phyloP scores from a whole-genome alignment of 768 basidiomycete species.

The Panaeolus papilionaceus region DNA sequence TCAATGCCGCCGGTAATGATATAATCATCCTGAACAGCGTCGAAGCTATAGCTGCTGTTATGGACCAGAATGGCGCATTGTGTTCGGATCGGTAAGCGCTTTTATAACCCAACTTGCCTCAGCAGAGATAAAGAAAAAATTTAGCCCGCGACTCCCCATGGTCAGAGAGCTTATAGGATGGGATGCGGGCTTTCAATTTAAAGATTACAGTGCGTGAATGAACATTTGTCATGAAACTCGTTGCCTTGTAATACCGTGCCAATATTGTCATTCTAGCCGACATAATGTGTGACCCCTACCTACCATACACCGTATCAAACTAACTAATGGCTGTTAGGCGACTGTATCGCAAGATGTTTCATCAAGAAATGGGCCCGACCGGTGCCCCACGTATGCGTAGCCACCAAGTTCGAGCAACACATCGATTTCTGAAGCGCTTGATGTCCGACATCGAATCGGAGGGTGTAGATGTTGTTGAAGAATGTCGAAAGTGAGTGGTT shows the following conservation, averaged over 20 bases:
- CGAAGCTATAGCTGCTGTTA: not conserved
- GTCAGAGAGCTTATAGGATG: slow-evolving; percentile 26
- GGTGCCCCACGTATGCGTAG: slow-evolving; percentile 29
- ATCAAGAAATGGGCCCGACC: slow-evolving; percentile 21
- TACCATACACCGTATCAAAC: not conserved
- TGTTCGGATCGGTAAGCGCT: not conserved
- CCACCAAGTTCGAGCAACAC: slow-evolving; percentile 36
- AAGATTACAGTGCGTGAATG: slow-evolving; percentile 1
- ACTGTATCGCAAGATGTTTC: slow-evolving; percentile 24
- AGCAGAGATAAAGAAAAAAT: not conserved
- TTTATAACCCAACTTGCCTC: no score
- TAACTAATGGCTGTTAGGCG: slow-evolving; percentile 17
- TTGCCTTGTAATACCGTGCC: no score
- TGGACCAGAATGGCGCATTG: not conserved
- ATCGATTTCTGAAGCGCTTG: slow-evolving; percentile 37
- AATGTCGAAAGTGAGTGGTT: slow-evolving; percentile 39
- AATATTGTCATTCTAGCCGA: not conserved
- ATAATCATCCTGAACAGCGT: not conserved
- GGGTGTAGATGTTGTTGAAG: slow-evolving; percentile 27
- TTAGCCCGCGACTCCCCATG: slow-evolving; percentile 24
- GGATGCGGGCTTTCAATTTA: slow-evolving; percentile 20
- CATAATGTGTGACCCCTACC: not conserved
- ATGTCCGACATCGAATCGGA: slow-evolving; percentile 30
- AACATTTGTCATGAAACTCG: not conserved
- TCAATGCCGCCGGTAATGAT: not conserved